Base-by-base conservation (phyloP, 2,329 filamentous ascomycete species). In the Sclerotiophoma versabilis region DNA sequence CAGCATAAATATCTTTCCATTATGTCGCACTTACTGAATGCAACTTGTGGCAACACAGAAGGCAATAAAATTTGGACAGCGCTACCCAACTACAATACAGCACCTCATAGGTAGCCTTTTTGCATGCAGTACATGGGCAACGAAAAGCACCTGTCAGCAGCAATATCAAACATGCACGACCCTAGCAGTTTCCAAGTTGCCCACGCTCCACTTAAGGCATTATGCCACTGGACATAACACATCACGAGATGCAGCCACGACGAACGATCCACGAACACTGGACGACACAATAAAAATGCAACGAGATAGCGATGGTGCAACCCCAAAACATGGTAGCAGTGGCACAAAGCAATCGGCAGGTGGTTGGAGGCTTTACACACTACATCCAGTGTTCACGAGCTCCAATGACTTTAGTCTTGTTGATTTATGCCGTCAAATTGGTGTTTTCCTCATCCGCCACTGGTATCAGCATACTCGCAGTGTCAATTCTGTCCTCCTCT, bases 401-500 rank as follows among this genome's bases (percentile, higher is more conserved):
- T 33, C 27, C 27, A 15, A 25, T 50, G 17, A 29, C 38, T 15
- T 14, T 29, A 2, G 7, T 36, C 14, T 36, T 23, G 10, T 19
- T 50, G 6, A 23, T 7, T 10, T 22, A 43, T 23, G 27, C 47
- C 15, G 20, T 50, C 11, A 15, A 22, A 3, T 17, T 44, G 36
- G 26, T n/a, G 11, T 14, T 39, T 5, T 49, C 46, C 9, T 49
- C 46, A 4, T 10, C 41, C 17, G 36, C 20, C 25, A 34, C 46
- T 9, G 46, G 46, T 12, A 33, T 49, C 19, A 49, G 46, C 17
- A 20, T 49, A 29, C 26, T 49, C 4, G 34, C 33, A n/a, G 14
- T 48, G 30, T 48, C 44, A 7, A 38, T 34, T 4, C 19, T 48
- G 3, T 46, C 43, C 7, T 46, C 43, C 8, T 46, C 39, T 29